These are phyloP conservation scores for Physaria fendleri DNA, from an alignment of 345 rosid species.

Conservation along the genomic window DNA sequence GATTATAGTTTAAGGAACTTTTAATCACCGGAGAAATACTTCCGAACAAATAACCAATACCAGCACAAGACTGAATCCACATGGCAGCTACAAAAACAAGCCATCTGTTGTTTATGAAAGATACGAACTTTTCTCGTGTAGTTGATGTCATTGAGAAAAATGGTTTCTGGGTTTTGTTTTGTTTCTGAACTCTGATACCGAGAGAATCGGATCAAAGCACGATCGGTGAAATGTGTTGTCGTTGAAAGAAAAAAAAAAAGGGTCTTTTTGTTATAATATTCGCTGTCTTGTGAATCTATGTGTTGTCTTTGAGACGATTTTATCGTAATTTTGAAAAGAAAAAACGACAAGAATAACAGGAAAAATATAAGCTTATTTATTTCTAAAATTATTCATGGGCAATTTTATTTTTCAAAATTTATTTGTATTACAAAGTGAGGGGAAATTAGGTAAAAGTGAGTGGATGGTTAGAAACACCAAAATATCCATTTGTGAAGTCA, in stretches of 20 bases:
- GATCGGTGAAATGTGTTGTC: not conserved
- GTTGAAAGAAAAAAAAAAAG: not conserved
- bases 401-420: no score
- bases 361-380: no score
- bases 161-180: not conserved
- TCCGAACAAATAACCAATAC: conserved; percentile 87
- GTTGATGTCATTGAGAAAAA: conserved; percentile 32
- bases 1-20: conserved; percentile 79
- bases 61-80: conserved; percentile 98
- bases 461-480: no score
- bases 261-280: no score
- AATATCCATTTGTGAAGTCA: no score
- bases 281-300: not conserved
- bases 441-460: no score
- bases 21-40: conserved; percentile 96
- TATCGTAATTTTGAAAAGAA: not conserved
- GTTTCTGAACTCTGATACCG: not conserved
- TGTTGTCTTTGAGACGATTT: not conserved
- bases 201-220: not conserved
- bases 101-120: conserved; percentile 79
- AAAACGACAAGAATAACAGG: not conserved
- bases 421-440: no score
- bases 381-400: no score
- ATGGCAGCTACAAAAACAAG: conserved; percentile 95
- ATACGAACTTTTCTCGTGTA: conserved; percentile 40